phyloP scores from a whole-genome alignment of 1,284 basidiomycete genomes.

The Fomitopsis betulina region DNA sequence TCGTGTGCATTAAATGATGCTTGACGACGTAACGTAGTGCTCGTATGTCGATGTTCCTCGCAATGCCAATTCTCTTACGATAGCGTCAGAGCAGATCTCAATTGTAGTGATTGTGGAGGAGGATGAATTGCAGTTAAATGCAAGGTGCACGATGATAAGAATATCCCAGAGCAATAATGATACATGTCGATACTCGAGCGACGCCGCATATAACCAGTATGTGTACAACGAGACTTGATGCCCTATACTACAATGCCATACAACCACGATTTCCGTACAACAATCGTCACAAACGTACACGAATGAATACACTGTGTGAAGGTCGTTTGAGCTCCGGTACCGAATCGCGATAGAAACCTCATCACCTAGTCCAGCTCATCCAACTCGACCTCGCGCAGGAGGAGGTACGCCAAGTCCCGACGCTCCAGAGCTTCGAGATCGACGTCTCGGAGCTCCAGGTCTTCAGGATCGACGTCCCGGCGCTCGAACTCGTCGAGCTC shows the following conservation, averaged over 20 bases:
- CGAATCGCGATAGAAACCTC: not conserved
- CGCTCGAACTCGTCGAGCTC: no score
- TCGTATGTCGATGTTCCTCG: not conserved
- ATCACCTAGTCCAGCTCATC: not conserved
- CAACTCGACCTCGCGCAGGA: not conserved
- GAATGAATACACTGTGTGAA: not conserved
- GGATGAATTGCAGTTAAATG: no score
- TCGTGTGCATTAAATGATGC: not conserved
- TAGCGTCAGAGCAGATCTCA: no score
- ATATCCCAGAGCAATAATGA: no score
- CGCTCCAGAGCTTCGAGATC: not conserved
- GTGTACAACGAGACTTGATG: not conserved
- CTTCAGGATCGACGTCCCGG: no score
- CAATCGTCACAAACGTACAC: not conserved
- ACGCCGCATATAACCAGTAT: no score
- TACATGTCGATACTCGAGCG: no score
- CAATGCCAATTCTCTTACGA: not conserved
- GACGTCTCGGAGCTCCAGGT: not conserved
- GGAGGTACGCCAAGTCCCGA: not conserved
- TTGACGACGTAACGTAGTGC: slow-evolving; percentile 1
- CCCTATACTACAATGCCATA: not conserved
- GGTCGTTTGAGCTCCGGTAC: not conserved
- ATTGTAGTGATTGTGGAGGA: no score
- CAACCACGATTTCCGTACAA: not conserved
- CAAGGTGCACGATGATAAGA: no score